Base-by-base conservation (phyloP, 306 rosid genomes). In the Malus orientalis region DNA sequence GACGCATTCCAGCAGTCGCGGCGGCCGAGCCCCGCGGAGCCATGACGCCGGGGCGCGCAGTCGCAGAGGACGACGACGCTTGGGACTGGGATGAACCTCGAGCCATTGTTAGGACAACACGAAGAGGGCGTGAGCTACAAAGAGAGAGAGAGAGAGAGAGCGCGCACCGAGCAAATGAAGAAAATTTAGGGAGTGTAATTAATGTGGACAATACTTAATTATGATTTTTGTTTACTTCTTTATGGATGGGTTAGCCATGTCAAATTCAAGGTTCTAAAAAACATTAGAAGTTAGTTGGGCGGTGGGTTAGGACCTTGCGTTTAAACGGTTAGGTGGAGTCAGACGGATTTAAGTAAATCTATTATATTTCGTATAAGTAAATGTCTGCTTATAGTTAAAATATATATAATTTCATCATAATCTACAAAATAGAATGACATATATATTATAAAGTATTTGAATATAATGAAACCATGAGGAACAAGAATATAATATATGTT, bases 11-110 rank as follows among this genome's bases (percentile, higher is more conserved):
- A 0, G 98, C 96, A 0, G 97, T 85, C 4, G 98, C 96, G 3
- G 97, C 97, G 0, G 97, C 98, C 0, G 97, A 88, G n/a, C 97
- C 97, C 16, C 97, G 94, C 3, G 98, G 98, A 75, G 98, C 96
- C 73, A 57, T 30, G 67, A 85, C 71, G 23, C 95, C 97, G 2
- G 94, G 96, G 1, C 97, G 87, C 0, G 96, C 58, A 65, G 88
- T 32, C n/a, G 77, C 63, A 4, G 81, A 25, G 54, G 96, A 84
- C 32, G 85, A 79, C 20, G 96, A 22, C 3, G 96, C 55, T 67
- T 91, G 98, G 51, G 98, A 89, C 78, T 93, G 98, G 63, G 98
- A 93, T n/a, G 97, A 44, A 13, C 98, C 98, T 86, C 88, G 86
- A 4, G 87, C 93, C 98, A 93, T 93, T 47, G 84, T 30, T 3